These are phyloP conservation scores for Monosporozyma solicola DNA, from an alignment of 805 yeast genomes.

Conservation along the genomic window DNA sequence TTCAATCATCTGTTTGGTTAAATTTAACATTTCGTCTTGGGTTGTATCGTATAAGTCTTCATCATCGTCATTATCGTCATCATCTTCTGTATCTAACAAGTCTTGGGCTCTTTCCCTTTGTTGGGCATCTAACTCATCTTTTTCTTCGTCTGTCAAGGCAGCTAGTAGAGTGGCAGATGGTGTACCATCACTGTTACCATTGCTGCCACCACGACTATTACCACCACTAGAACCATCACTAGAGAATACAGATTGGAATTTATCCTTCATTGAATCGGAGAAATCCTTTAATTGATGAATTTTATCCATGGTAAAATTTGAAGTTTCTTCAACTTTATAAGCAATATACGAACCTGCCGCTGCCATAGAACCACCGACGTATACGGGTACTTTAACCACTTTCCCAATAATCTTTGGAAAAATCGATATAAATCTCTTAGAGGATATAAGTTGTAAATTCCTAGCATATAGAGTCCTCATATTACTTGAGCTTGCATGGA, in stretches of 20 bases:
- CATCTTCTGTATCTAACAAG: constrained; percentile 27
- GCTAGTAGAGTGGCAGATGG: constrained; percentile 28
- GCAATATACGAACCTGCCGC: constrained; percentile 93
- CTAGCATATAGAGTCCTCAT: neutral
- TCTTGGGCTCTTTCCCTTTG: constrained; percentile 22
- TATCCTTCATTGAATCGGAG: constrained; percentile 46
- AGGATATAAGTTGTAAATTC: constrained; percentile 4
- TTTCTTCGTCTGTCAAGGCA: constrained; percentile 33
- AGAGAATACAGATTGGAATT: constrained; percentile 18
- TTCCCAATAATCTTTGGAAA: constrained; percentile 49
- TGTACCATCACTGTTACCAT: constrained; percentile 42
- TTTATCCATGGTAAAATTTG: constrained; percentile 59
- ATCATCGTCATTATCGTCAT: constrained; percentile 42
- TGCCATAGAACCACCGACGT: constrained; percentile 82
- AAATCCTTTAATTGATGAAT: constrained; percentile 53
- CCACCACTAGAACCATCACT: constrained; percentile 30
- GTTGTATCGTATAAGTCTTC: constrained; percentile 49
- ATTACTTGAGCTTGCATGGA: constrained; percentile 6
- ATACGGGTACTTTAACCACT: constrained; percentile 60
- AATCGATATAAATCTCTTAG: constrained; percentile 23
- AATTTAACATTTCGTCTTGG: constrained; percentile 72
- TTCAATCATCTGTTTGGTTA: constrained; percentile 96
- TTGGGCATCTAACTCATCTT: constrained; percentile 30
- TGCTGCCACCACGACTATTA: constrained; percentile 44
- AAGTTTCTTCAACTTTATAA: constrained; percentile 85